phyloP scores from a whole-genome alignment of 2,329 filamentous ascomycete species.

The Claviceps purpurea region DNA sequence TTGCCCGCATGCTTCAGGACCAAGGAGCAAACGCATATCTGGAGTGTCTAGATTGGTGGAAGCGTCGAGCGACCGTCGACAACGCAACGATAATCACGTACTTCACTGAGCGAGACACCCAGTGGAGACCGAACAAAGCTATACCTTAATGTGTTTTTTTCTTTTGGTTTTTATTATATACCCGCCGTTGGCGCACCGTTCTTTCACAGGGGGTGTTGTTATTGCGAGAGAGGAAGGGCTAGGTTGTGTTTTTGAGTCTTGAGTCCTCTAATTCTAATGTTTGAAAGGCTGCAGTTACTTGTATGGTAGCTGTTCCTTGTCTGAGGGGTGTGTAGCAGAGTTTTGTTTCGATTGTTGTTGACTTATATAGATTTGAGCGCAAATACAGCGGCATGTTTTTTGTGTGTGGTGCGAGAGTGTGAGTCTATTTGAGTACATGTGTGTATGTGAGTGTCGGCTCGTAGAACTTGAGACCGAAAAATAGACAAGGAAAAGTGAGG shows the following conservation, averaged over 20 bases:
- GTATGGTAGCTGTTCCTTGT: not conserved
- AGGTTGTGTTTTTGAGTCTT: too few relatives aligned
- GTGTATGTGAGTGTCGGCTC: not conserved
- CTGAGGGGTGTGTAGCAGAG: not conserved
- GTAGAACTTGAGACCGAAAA: not conserved
- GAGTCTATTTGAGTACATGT: not conserved
- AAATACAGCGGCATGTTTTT: not conserved
- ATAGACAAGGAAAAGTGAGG: too few relatives aligned
- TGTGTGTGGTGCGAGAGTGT: not conserved
- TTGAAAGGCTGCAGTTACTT: not conserved
- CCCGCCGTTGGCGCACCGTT: constrained; percentile 1
- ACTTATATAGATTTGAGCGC: not conserved
- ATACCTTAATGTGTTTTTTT: constrained; percentile 5
- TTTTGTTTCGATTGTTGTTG: not conserved
- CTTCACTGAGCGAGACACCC: not conserved
- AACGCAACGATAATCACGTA: not conserved
- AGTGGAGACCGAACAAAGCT: not conserved
- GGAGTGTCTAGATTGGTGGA: not conserved
- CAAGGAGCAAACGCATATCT: not conserved
- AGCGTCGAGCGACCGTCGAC: not conserved
- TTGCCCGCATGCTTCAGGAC: not conserved
- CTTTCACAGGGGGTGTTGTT: not conserved
- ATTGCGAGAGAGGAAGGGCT: too few relatives aligned
- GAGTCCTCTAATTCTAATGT: too few relatives aligned
- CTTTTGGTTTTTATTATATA: constrained; percentile 7